Percentiles rank a stretch among this genome's conserved stretches.
Evolutionary conservation across 1,284 basidiomycete species (phyloP).

Genomic region (Cryptococcus deneoformans): DNA sequence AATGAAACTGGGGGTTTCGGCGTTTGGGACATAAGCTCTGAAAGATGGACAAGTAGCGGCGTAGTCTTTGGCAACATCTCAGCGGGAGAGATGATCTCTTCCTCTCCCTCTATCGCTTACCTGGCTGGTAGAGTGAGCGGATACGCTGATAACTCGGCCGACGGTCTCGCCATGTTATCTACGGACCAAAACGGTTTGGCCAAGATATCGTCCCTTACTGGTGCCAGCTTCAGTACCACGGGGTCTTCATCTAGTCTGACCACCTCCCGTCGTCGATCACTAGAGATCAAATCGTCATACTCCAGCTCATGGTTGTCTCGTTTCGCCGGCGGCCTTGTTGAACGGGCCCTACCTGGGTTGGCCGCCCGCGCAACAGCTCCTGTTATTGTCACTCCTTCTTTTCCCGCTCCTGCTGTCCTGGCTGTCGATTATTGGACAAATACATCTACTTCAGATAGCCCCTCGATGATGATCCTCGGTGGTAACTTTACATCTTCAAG

Average conservation of each 20-base stretch:
- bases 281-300: conserved; percentile 54
- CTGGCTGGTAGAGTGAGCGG: conserved; percentile 52
- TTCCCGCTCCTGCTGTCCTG: conserved; percentile 73
- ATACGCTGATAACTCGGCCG: conserved; percentile 44
- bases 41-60: conserved; percentile 65
- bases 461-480: conserved; percentile 68
- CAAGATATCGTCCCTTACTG: conserved; percentile 25
- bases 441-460: conserved; percentile 59
- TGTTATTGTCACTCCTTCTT: conserved; percentile 52
- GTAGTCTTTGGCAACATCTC: conserved; percentile 71
- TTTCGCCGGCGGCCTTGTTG: conserved; percentile 28
- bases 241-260: conserved; percentile 20
- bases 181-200: conserved; percentile 34
- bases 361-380: conserved; percentile 55
- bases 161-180: conserved; percentile 51
- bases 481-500: conserved; percentile 73
- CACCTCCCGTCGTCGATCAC: conserved; percentile 50
- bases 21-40: conserved; percentile 65
- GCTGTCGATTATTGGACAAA: conserved; percentile 90
- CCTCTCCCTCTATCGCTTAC: conserved; percentile 26
- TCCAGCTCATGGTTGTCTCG: conserved; percentile 30
- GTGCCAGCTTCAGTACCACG: conserved; percentile 29
- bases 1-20: conserved; percentile 66
- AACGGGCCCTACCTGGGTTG: conserved; percentile 24
- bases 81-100: conserved; percentile 58